Evolutionary conservation across 345 rosid species (phyloP).

Genomic region (thale cress (Arabidopsis thaliana)): TAIR10.1 NC_003075.7:8815001-8815500

Average conservation of each 20-base stretch:
- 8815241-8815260: slow-evolving; percentile 48
- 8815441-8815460: not conserved
- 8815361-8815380: slow-evolving; percentile 56
- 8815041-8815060: slow-evolving; percentile 34
- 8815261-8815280: slow-evolving; percentile 72
- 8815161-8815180: slow-evolving; percentile 55
- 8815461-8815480: slow-evolving; percentile 8
- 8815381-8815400: not conserved
- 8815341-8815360: slow-evolving; percentile 87
- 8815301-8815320: slow-evolving; percentile 47
- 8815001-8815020: slow-evolving; percentile 36
- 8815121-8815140: slow-evolving; percentile 67
- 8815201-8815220: slow-evolving; percentile 24
- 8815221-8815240: slow-evolving; percentile 52
- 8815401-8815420: slow-evolving; percentile 1
- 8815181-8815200: slow-evolving; percentile 59
- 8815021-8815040: slow-evolving; percentile 34
- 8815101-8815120: slow-evolving; percentile 57
- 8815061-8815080: slow-evolving; percentile 37
- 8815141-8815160: slow-evolving; percentile 68
- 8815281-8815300: slow-evolving; percentile 78
- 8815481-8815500: slow-evolving; percentile 2
- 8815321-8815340: slow-evolving; percentile 76
- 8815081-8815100: slow-evolving; percentile 56
- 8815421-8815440: not conserved